A percentile compares a stretch with the other conserved stretches of the same genome.
These are phyloP conservation scores for Viola pubescens DNA, from an alignment of 441 rosid species.

Conservation along the genomic window DNA sequence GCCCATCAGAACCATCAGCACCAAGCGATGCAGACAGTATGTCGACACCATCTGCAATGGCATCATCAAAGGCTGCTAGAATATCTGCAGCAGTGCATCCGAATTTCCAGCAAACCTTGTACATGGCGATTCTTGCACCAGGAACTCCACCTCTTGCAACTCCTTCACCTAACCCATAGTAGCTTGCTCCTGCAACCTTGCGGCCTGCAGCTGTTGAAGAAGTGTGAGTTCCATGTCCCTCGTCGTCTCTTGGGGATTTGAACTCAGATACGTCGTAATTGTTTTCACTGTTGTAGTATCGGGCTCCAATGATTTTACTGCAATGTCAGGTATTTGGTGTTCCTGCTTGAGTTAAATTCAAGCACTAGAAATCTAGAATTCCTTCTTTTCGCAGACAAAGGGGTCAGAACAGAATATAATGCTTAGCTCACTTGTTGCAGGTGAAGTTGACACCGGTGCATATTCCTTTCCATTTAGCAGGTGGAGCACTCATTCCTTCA, in stretches of 20 bases:
- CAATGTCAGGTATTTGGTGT: not conserved
- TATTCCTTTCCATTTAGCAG: constrained; percentile 25
- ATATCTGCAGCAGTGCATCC: constrained; percentile 70
- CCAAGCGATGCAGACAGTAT: constrained; percentile 59
- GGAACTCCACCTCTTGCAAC: constrained; percentile 65
- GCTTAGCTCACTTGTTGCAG: constrained; percentile 27
- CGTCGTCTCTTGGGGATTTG: constrained; percentile 48
- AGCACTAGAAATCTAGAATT: not conserved
- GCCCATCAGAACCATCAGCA: constrained; percentile 22
- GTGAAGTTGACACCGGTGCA: constrained; percentile 26
- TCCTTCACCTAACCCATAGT: constrained; percentile 29
- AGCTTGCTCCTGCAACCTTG: constrained; percentile 36
- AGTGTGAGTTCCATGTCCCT: constrained; percentile 65
- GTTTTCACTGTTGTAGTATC: constrained; percentile 20
- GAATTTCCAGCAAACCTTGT: constrained; percentile 53
- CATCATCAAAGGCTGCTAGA: constrained; percentile 64
- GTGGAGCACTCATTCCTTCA: constrained; percentile 18
- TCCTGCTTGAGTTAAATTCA: no score
- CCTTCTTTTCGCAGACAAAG: no score
- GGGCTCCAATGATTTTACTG: constrained; percentile 34
- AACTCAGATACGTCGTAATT: not conserved
- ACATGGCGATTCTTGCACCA: constrained; percentile 52
- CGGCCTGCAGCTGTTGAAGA: constrained; percentile 61
- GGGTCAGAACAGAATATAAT: not conserved
- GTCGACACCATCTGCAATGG: constrained; percentile 55